Base-by-base conservation (phyloP, 2,329 filamentous ascomycete species). In the Xylariaceae sp. region DNA sequence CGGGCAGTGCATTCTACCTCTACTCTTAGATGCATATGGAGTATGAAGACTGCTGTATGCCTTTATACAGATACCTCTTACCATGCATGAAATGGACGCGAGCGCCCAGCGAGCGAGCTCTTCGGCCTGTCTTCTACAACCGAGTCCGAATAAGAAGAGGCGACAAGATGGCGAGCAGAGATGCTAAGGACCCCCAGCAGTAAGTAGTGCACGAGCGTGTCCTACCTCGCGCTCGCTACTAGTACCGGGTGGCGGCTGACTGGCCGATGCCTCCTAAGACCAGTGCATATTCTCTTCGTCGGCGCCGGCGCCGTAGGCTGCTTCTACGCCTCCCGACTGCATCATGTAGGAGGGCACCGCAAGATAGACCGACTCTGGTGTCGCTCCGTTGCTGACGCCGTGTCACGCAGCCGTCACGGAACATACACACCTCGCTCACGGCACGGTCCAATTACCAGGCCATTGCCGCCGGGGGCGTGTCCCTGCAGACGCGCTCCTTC, bases 381-480 rank as follows among this genome's bases (percentile, higher is more conserved):
- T n/a, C n/a, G n/a, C n/a, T 23, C 21, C 21, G 12, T 23, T 23
- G 12, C 21, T 23, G 21, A 23, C 21, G 23, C 33, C 19, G 19
- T 14, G 19, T 29, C 27, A n/a, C 14, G 25, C 37, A 72, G 69
- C 68, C 69, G 7, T 49, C 53, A 11, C 56, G 64, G 36, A 67
- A 72, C 35, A 62, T 78, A 25, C 63, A 71, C 37, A 75, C 83
- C 31, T 85, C 81, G 5, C 73, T 84, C 28, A 76, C 84, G 34
- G 84, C 81, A 43, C 74, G 83, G 31, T 85, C 81, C 25, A 87
- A 87, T 61, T 86, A 83, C 64, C 57, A 64, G 16, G 72, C 71
- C 21, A 77, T 87, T 29, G 66, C 69, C 33, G 56, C 62, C 8
- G 60, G 68, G 16, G 83, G 82, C 29, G 80, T 87, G 50, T 59